Evolutionary conservation across 2,329 filamentous ascomycete species (phyloP), one percentile per base, ranked within the genome.

Genomic region (Ceratocystis cacaofunesta): DNA sequence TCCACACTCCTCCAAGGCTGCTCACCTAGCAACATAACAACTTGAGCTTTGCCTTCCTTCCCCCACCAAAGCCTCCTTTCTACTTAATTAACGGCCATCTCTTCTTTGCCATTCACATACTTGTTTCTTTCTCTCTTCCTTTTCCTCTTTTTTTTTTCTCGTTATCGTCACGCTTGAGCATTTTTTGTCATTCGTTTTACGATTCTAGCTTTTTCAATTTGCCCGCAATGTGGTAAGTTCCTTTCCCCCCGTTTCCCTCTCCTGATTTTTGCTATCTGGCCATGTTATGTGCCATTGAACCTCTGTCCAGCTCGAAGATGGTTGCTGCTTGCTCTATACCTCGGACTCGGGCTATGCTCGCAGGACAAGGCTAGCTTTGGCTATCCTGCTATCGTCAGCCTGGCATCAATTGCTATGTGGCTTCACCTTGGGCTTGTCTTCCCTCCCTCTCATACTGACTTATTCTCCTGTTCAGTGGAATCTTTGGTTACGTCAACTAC

Each of bases 401-500:
- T 61, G 12, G 36, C 36, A 41, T 41, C 3, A 41, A 5, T 41
- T 12, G 36, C 12, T 41, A 41, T 46, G 6, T 32, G 60, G 32
- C 28, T 22, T 43, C 28, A 57, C 17, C 50, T 5, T 15, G 61
- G 63, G 63, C 8, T 25, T 50, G 55, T 68, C 48, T 63, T 62
- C 52, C 63, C 43, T 61, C 60, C 19, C 63, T 61, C 43, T 58
- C 60, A 68, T 64, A 52, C 55, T 67, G 50, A 64, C 62, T 10
- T 58, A 68, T 68, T 50, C 66, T 68, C 62, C 68, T 67, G 68
- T 67, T 68, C 70, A 92, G 89, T 86, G 90, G 90, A 77, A 95
- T 94, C 78, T 95, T 97, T 80, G 92, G 92, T 73, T 97, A 97
- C 83, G 90, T 97, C 81, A 97, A 97, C 82, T 97, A 97, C 80